These are phyloP conservation scores for Escallonia herrerae DNA, from an alignment of 129 eudicot species.

Conservation along the genomic window DNA sequence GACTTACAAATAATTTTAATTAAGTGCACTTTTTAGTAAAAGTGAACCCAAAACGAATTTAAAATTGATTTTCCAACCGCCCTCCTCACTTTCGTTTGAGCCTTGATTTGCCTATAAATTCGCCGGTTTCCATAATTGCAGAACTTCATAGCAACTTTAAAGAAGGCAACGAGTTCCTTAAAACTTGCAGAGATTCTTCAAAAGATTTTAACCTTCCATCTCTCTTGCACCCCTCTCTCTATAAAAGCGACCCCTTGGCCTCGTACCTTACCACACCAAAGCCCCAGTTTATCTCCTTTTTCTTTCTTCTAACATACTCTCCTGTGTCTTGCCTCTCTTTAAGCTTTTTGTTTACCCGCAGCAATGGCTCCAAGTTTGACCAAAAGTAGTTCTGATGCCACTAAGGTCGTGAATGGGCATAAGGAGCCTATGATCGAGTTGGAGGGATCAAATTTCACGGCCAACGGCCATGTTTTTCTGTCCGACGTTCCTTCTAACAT, in stretches of 20 bases:
- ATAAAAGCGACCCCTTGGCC: constrained; percentile 1
- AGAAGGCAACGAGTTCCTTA: not conserved
- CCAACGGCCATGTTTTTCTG: constrained; percentile 48
- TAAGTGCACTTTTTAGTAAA: not conserved
- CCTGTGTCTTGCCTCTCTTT: not conserved
- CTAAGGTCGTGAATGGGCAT: constrained; percentile 10
- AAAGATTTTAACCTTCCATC: not conserved
- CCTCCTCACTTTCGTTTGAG: constrained; percentile 15
- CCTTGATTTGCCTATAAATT: constrained; percentile 23
- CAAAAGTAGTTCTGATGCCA: constrained; percentile 19
- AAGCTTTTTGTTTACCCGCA: not conserved
- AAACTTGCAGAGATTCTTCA: not conserved
- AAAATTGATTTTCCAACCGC: not conserved
- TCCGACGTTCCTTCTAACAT: constrained; percentile 64
- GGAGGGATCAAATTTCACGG: constrained; percentile 46
- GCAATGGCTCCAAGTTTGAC: constrained; percentile 58
- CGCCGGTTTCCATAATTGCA: not conserved
- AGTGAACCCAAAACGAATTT: not conserved
- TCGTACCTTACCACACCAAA: too few relatives aligned
- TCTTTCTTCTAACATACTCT: too few relatives aligned
- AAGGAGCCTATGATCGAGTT: constrained; percentile 23
- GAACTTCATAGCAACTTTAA: not conserved
- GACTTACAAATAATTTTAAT: constrained; percentile 12
- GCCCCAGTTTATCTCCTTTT: too few relatives aligned
- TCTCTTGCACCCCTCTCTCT: not conserved